A percentile compares a stretch with the other conserved stretches of the same genome.
phyloP scores from a whole-genome alignment of 1,284 basidiomycete genomes.

The Pterulicium gracile region DNA sequence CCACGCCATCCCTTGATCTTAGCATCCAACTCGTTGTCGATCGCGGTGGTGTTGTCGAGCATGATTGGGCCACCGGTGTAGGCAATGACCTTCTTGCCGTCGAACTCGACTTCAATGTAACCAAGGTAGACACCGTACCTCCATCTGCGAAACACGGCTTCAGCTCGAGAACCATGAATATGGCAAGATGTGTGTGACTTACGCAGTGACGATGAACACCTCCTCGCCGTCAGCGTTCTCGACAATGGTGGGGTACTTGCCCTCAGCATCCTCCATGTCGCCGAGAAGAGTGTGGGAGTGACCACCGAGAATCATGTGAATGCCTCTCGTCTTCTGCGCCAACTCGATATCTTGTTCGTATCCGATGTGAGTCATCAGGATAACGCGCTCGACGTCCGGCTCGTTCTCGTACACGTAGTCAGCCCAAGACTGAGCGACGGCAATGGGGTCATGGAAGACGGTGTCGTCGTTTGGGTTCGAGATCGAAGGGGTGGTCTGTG shows the following conservation, averaged over 20 bases:
- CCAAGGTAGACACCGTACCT: conserved; percentile 33
- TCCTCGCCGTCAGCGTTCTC: conserved; percentile 29
- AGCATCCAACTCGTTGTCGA: conserved; percentile 22
- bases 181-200: conserved; percentile 1
- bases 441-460: conserved; percentile 24
- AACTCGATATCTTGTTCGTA: conserved; percentile 29
- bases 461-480: conserved; percentile 23
- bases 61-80: conserved; percentile 29
- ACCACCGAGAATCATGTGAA: conserved; percentile 29
- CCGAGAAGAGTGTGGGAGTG: conserved; percentile 33
- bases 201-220: conserved; percentile 29
- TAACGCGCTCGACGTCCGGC: conserved; percentile 21
- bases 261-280: conserved; percentile 22
- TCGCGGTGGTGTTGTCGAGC: conserved; percentile 23
- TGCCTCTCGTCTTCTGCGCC: conserved; percentile 23
- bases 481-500: conserved; percentile 21
- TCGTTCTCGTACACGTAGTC: conserved; percentile 21
- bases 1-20: conserved; percentile 25
- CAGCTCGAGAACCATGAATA: not conserved
- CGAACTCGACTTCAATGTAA: conserved; percentile 28
- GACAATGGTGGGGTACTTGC: conserved; percentile 29
- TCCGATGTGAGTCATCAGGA: conserved; percentile 32
- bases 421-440: conserved; percentile 23
- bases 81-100: conserved; percentile 23
- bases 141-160: conserved; percentile 10